Conservation (phyloP, 805 yeast genomes). For the Suhomyces vadensis region DNA sequence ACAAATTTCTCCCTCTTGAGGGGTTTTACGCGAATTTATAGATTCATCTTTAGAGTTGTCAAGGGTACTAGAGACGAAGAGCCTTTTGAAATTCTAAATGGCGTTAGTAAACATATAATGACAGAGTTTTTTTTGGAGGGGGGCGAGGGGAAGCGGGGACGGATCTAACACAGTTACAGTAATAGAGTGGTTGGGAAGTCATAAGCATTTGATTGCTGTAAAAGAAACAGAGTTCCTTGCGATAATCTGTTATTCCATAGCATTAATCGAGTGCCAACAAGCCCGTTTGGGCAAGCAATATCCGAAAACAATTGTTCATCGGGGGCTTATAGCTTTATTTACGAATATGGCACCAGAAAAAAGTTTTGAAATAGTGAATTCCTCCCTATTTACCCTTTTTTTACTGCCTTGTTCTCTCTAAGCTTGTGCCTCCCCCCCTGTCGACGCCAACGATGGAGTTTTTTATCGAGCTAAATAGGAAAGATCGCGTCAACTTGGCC, state of each 20-base stretch:
- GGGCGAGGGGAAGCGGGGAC: background rate
- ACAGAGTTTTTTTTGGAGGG: background rate
- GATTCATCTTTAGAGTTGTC: background rate
- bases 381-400: background rate
- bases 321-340: background rate
- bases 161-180: background rate
- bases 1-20: background rate
- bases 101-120: conserved; percentile 3
- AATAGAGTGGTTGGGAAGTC: background rate
- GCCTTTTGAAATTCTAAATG: conserved; percentile 15
- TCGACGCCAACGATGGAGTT: background rate
- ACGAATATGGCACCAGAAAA: background rate
- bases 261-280: too few species aligned
- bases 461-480: background rate
- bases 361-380: too few species aligned
- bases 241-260: too few species aligned
- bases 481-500: background rate
- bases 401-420: background rate
- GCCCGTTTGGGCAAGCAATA: background rate
- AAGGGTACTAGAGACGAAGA: conserved; percentile 10
- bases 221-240: too few species aligned
- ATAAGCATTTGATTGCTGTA: background rate
- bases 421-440: background rate
- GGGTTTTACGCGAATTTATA: conserved; percentile 1
- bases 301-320: background rate